Evolutionary conservation across 805 yeast species (phyloP).

Genomic region (Yamadazyma philogaea): DNA sequence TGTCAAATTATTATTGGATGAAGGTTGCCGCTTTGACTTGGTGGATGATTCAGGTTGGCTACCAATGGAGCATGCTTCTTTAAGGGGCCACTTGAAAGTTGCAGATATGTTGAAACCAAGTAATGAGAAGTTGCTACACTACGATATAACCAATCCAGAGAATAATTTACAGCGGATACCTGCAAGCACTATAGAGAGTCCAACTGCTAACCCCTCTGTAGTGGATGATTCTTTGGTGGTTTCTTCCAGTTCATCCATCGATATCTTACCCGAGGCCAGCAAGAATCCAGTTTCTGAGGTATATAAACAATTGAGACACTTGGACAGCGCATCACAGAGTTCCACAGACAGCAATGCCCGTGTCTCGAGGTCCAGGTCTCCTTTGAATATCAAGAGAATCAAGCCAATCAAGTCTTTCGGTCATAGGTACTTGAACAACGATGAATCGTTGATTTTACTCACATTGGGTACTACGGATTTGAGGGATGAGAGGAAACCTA

Average conservation of each 20-base stretch:
- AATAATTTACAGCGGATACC: slow-evolving; percentile 27
- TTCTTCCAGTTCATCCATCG: slow-evolving; percentile 31
- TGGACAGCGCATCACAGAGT: slow-evolving; percentile 10
- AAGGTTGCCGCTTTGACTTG: slow-evolving; percentile 52
- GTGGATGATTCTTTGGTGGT: slow-evolving; percentile 9
- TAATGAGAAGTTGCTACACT: slow-evolving; percentile 31
- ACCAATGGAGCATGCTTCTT: slow-evolving; percentile 94
- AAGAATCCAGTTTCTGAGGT: slow-evolving; percentile 34
- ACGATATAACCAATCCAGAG: slow-evolving; percentile 35
- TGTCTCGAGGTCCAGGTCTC: slow-evolving; percentile 21
- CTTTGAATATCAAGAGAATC: slow-evolving; percentile 20
- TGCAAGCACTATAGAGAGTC: slow-evolving; percentile 13
- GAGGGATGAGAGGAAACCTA: slow-evolving; percentile 54
- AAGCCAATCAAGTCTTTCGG: slow-evolving; percentile 81
- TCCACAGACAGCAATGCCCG: slow-evolving; percentile 2
- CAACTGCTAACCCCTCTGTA: slow-evolving; percentile 10
- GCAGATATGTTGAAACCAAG: slow-evolving; percentile 59
- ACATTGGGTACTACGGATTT: slow-evolving; percentile 86
- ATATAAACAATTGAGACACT: slow-evolving; percentile 35
- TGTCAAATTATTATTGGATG: slow-evolving; percentile 50
- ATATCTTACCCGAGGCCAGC: slow-evolving; percentile 34
- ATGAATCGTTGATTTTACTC: slow-evolving; percentile 70
- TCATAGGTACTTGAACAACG: slow-evolving; percentile 62
- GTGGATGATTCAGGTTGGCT: slow-evolving; percentile 91
- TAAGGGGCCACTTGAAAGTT: slow-evolving; percentile 78